These are phyloP conservation scores for Pleoardoris graminearum DNA, from an alignment of 2,329 filamentous ascomycete genomes.

Conservation along the genomic window DNA sequence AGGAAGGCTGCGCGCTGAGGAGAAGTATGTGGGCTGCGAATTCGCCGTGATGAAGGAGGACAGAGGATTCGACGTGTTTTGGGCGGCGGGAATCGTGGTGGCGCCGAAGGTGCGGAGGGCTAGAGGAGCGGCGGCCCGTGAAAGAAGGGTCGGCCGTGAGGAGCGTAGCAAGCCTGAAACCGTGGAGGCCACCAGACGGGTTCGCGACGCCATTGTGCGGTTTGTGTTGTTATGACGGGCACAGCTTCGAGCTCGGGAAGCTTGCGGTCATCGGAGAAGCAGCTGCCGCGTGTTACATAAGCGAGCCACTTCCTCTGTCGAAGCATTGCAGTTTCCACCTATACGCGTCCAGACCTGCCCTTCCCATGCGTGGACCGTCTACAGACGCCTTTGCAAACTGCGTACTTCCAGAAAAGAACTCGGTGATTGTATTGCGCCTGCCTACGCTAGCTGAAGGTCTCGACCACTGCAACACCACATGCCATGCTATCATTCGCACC, in stretches of 20 bases:
- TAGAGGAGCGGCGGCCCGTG: constrained; percentile 15
- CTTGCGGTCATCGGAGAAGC: constrained; percentile 8
- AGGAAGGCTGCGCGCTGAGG: constrained; percentile 65
- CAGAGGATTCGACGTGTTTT: constrained; percentile 28
- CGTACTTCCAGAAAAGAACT: no score
- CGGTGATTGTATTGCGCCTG: no score
- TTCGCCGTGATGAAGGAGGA: constrained; percentile 30
- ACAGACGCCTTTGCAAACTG: no score
- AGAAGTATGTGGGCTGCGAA: constrained; percentile 70
- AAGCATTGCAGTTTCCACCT: background rate
- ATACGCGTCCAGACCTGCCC: no score
- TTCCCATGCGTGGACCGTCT: no score
- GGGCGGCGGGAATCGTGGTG: constrained; percentile 31
- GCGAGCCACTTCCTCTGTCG: background rate
- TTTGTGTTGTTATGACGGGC: constrained; percentile 20
- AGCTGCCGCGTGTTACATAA: background rate
- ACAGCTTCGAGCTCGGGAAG: constrained; percentile 26
- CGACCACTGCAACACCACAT: no score
- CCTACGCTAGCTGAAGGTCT: no score
- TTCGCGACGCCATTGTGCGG: constrained; percentile 40
- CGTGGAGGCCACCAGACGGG: constrained; percentile 36
- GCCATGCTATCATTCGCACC: no score
- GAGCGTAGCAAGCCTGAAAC: constrained; percentile 32
- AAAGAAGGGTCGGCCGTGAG: constrained; percentile 22
- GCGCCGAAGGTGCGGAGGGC: constrained; percentile 37